Percentiles rank a stretch among this genome's conserved stretches.
Conservation (phyloP, 148 eudicot genomes). For the Fagopyrum homotropicum region DNA sequence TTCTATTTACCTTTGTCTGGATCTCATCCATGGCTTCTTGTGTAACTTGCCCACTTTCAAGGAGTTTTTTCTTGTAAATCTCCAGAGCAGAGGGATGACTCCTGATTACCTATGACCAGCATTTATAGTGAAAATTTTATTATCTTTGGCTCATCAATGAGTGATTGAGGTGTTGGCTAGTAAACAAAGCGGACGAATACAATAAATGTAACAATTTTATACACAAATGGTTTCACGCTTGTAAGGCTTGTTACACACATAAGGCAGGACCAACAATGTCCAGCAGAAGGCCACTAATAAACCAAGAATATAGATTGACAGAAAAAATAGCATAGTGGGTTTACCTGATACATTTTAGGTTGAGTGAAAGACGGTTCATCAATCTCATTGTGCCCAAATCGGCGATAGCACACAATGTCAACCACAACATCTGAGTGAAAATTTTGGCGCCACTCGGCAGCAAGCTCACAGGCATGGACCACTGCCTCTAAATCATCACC, state of each 20-base stretch:
- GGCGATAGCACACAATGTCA: constrained; percentile 84
- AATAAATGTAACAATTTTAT: not conserved
- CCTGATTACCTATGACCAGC: constrained; percentile 47
- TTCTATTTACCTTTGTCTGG: constrained; percentile 53
- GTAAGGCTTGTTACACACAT: not conserved
- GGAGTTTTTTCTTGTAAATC: constrained; percentile 68
- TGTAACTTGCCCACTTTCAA: constrained; percentile 59
- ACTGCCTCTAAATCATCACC: constrained; percentile 96
- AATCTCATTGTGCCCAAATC: constrained; percentile 91
- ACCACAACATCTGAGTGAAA: constrained; percentile 94
- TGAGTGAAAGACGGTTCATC: constrained; percentile 96
- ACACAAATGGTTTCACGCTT: not conserved
- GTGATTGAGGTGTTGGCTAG: not conserved
- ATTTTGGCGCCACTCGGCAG: constrained; percentile 97
- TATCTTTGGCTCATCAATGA: not conserved
- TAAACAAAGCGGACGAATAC: not conserved
- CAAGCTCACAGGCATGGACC: constrained; percentile 92
- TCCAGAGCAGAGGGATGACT: constrained; percentile 75
- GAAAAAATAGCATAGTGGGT: not conserved
- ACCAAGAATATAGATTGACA: not conserved
- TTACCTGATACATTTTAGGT: constrained; percentile 88
- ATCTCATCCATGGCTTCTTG: constrained; percentile 67
- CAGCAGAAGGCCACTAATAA: not conserved
- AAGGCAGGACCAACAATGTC: not conserved
- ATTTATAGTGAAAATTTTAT: not conserved